Evolutionary conservation across 805 yeast genomes (phyloP), one percentile per base, ranked within the genome.

Genomic region (Candida taoyuanica): DNA sequence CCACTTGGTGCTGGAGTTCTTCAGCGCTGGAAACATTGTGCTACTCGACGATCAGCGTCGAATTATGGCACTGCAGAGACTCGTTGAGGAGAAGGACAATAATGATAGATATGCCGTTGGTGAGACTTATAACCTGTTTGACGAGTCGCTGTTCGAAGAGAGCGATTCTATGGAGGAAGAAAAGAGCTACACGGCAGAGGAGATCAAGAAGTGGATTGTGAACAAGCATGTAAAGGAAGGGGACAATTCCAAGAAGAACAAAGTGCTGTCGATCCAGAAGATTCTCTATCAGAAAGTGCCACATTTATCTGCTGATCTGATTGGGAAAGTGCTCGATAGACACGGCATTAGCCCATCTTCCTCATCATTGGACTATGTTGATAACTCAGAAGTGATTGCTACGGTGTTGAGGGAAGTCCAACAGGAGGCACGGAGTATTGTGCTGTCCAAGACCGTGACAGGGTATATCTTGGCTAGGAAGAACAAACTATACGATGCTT

Each of bases 11-110:
- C 61, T 91, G 37, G 98, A 91, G 60, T 91, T 91, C 53, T 91
- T 89, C 65, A 85, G 96, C 56, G 96, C 96, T 3, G 98, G 98
- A 19, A 91, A 91, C 56, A 75, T 91, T 38, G 65, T 91, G 15
- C 67, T 91, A 16, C 67, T 91, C 44, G 94, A 91, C 58, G 71
- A 76, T 20, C 72, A 80, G 16, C 60, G 68, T 43, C 78, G 74
- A 50, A 87, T 89, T 35, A 50, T 88, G 52, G 68, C 91, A 0
- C 63, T 88, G 20, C 89, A 84, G 55, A 76, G 97, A 60, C 64
- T 82, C 17, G 96, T 87, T 8, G 76, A 76, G 24, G 94, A 84
- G 37, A 75, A 79, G 52, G 84, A 74, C 26, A 77, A 76, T 46
- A 74, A 74, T 38, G 78, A 67, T 31, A 69, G 68, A 41, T 80